Percentiles rank a stretch among this genome's conserved stretches.
These are phyloP conservation scores for Erodium maritimum DNA, from an alignment of 345 rosid genomes.

Conservation along the genomic window DNA sequence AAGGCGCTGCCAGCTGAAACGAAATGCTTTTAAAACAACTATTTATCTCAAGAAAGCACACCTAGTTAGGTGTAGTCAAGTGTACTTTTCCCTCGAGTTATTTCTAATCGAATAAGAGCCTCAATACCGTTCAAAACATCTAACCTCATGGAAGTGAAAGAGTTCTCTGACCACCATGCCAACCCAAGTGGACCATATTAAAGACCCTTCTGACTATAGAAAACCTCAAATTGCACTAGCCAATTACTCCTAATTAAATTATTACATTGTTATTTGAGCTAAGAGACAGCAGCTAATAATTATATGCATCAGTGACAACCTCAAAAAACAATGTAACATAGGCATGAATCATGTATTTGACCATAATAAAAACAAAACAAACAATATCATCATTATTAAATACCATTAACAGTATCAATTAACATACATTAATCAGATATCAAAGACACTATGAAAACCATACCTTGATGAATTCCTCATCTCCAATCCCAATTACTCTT, in stretches of 20 bases:
- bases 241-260: not conserved
- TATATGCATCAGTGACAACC: not conserved
- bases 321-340: not conserved
- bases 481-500: constrained; percentile 53
- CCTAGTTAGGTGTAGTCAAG: too few species aligned
- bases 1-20: constrained; percentile 69
- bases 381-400: not conserved
- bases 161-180: too few species aligned
- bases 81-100: too few species aligned
- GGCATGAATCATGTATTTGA: too few species aligned
- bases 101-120: too few species aligned
- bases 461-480: constrained; percentile 81
- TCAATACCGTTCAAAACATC: too few species aligned
- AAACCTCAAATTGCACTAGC: not conserved
- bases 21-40: constrained; percentile 12
- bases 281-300: not conserved
- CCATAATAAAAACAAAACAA: too few species aligned
- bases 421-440: not conserved
- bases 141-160: too few species aligned
- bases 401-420: not conserved
- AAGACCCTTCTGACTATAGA: not conserved
- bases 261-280: not conserved
- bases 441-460: not conserved
- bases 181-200: too few species aligned
- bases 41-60: constrained; percentile 8